These are phyloP conservation scores for Viola odorata DNA, from an alignment of 345 rosid species.

Conservation along the genomic window DNA sequence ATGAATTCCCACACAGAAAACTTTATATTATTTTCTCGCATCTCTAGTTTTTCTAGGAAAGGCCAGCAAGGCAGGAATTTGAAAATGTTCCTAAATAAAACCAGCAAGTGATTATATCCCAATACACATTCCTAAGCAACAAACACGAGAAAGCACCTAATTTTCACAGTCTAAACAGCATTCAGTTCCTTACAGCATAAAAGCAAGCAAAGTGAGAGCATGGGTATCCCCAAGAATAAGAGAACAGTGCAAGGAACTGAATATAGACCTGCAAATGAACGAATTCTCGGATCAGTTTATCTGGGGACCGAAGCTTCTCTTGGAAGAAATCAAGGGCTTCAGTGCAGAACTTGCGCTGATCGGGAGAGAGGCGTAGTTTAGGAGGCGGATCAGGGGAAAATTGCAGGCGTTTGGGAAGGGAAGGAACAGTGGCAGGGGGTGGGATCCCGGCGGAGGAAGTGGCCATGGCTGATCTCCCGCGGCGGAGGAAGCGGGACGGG, in stretches of 20 bases:
- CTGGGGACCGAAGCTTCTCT: slow-evolving; percentile 35
- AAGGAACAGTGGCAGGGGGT: not conserved
- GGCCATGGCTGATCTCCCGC: slow-evolving; percentile 49
- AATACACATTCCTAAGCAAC: too few relatives aligned
- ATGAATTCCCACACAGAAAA: too few relatives aligned
- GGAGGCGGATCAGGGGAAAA: slow-evolving; percentile 52
- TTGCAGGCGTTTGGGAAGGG: slow-evolving; percentile 21
- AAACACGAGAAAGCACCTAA: too few relatives aligned
- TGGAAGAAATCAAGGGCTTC: slow-evolving; percentile 52
- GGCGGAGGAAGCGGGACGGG: slow-evolving; percentile 16
- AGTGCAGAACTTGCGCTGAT: slow-evolving; percentile 56
- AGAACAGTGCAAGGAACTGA: too few relatives aligned
- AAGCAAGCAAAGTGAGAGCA: not conserved
- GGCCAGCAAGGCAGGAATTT: too few relatives aligned
- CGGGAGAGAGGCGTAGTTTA: slow-evolving; percentile 42
- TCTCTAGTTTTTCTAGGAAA: too few relatives aligned
- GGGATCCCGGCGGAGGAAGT: slow-evolving; percentile 23
- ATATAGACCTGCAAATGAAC: slow-evolving; percentile 47
- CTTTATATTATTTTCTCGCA: too few relatives aligned
- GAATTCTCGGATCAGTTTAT: slow-evolving; percentile 51
- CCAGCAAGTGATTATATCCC: too few relatives aligned
- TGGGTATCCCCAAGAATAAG: too few relatives aligned
- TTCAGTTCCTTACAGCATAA: too few relatives aligned
- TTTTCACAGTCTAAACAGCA: too few relatives aligned
- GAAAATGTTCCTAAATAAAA: too few relatives aligned